These are phyloP conservation scores for Globisporangium nunn DNA, from an alignment of 352 stramenopile genomes.

Conservation along the genomic window DNA sequence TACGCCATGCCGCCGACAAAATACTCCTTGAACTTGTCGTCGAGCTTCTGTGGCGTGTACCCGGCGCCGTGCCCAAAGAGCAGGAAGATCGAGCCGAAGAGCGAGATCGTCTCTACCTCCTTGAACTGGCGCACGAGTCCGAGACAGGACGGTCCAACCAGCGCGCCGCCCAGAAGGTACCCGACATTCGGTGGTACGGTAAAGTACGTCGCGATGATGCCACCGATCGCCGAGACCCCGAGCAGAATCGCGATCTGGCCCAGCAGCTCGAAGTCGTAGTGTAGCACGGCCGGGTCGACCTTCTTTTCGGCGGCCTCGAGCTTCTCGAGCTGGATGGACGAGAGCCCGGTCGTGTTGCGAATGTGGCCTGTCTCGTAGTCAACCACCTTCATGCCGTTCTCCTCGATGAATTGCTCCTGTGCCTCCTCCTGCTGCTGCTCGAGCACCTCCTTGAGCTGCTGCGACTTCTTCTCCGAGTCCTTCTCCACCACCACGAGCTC, in stretches of 20 bases:
- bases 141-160: constrained; percentile 87
- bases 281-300: constrained; percentile 72
- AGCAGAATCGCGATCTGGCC: constrained; percentile 78
- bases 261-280: constrained; percentile 85
- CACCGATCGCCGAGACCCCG: constrained; percentile 80
- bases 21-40: constrained; percentile 67
- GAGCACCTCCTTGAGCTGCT: constrained; percentile 71
- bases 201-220: constrained; percentile 84
- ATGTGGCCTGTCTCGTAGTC: constrained; percentile 82
- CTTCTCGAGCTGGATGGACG: constrained; percentile 58
- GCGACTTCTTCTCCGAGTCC: constrained; percentile 69
- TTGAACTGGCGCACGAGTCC: constrained; percentile 84
- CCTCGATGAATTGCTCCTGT: constrained; percentile 70
- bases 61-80: constrained; percentile 86
- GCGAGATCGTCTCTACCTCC: constrained; percentile 90
- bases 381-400: constrained; percentile 71
- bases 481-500: constrained; percentile 82
- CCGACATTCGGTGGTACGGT: constrained; percentile 87
- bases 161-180: constrained; percentile 86
- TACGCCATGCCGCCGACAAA: constrained; percentile 69
- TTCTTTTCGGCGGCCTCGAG: constrained; percentile 75
- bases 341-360: constrained; percentile 66
- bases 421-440: constrained; percentile 72
- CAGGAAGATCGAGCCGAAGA: constrained; percentile 92
- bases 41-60: constrained; percentile 61